Conservation (phyloP, 108 stramenopile genomes). For the Conticribra guillardii region DNA sequence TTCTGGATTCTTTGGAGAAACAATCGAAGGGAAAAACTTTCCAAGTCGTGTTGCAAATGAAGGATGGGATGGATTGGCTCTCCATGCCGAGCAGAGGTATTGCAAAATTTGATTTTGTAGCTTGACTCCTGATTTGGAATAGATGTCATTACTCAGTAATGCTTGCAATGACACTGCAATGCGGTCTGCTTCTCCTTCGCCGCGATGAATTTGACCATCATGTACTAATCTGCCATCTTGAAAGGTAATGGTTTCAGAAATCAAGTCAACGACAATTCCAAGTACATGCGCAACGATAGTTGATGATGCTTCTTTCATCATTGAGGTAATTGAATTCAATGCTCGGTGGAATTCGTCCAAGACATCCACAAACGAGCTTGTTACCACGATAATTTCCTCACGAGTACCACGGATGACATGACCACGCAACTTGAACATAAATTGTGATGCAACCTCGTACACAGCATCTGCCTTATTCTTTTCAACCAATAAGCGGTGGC, state of each 20-base stretch:
- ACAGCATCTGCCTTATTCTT: slow-evolving; percentile 30
- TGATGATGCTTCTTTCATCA: slow-evolving; percentile 10
- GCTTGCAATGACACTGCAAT: slow-evolving; percentile 39
- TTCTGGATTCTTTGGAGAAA: slow-evolving; percentile 16
- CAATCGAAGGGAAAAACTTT: slow-evolving; percentile 44
- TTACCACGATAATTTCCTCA: slow-evolving; percentile 9
- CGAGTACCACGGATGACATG: slow-evolving; percentile 35
- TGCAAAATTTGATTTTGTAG: slow-evolving; percentile 43
- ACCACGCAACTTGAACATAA: slow-evolving; percentile 47
- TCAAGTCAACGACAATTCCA: slow-evolving; percentile 45
- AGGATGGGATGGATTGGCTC: slow-evolving; percentile 41
- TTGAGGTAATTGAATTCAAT: slow-evolving; percentile 17
- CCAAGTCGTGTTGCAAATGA: slow-evolving; percentile 44
- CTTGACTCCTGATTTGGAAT: slow-evolving; percentile 20
- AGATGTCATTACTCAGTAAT: slow-evolving; percentile 32
- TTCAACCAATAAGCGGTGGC: slow-evolving; percentile 3
- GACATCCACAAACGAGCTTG: slow-evolving; percentile 30
- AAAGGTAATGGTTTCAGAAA: slow-evolving; percentile 39
- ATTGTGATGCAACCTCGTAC: slow-evolving; percentile 46
- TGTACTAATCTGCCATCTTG: slow-evolving; percentile 48
- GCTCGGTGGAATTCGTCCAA: slow-evolving; percentile 45
- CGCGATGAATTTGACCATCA: slow-evolving; percentile 4
- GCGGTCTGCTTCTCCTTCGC: slow-evolving; percentile 26
- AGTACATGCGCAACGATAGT: slow-evolving; percentile 12
- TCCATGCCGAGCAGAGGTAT: slow-evolving; percentile 51